Evolutionary conservation across 2,329 filamentous ascomycete species (phyloP), one percentile per base, ranked within the genome.

Genomic region (Sporothrix brasiliensis): DNA sequence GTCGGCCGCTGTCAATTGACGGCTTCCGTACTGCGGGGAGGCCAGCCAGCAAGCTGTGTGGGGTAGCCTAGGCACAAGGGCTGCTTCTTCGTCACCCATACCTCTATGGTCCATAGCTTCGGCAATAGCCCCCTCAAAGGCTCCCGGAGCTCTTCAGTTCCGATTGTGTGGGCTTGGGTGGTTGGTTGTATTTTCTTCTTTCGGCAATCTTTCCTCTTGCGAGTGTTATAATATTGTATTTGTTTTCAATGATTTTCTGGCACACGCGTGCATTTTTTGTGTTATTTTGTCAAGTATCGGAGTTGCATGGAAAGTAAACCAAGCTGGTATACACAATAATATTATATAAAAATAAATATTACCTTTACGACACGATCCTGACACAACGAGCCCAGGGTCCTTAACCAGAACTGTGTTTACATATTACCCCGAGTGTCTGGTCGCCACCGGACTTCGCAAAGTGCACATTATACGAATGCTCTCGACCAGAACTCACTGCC

Each of bases 11-110:
- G 24, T 24, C 63, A 52, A 52, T 52, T 66, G 24, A 24, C 34
- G 61, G 16, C 13, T 21, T 58, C 54, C 13, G 65, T 44, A 3
- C 56, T 67, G 65, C 50, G 65, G 65, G 65, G 65, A 66, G 61
- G 61, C 27, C 27, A 30, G 27, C 27, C 3, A 30, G 27, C 44
- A 27, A 19, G 10, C 44, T 49, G 30, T 67, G 65, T 67, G 65
- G 65, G 65, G 65, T 56, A 67, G 47, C 63, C 63, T 52, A 52
- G 47, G 61, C 44, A 34, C 44, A 50, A 14, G 27, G 5, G 44
- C 19, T 21, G 27, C 53, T 21, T 27, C 53, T 13, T 21, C 54
- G 19, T 30, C 54, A 11, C 30, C 34, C 54, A 14, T 44, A 21
- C 56, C 56, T 44, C 27, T 30, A 30, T 5, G 60, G 6, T 7